Base-by-base conservation (phyloP, 768 basidiomycete genomes). In the Tubosaeta brunneosetosa region DNA sequence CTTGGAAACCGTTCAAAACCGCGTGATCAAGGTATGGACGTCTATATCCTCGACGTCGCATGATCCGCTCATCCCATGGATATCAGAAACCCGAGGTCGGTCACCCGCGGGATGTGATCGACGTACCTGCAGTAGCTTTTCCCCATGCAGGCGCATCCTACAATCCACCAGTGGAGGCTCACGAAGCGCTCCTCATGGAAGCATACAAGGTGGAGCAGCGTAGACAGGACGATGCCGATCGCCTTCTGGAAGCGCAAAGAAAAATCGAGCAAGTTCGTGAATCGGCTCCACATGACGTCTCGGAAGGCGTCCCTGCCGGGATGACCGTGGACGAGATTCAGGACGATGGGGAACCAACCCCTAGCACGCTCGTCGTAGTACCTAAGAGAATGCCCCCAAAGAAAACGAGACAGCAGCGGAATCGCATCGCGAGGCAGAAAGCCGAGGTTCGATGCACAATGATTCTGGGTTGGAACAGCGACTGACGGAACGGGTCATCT, bases 61-160 rank as follows among this genome's bases (percentile, higher is more conserved):
- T 6, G 14, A 29, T 22, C 26, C 13, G 4, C 42, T 59, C 29
- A 44, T 53, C 19, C 10, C 10, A 22, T 42, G 10, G 33, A 19
- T 29, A n/a, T 22, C 52, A 86, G 83, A 71, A 78, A 40, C 85
- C 85, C 6, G 59, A 71, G 0, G 66, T 73, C 3, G 63, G 65
- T 10, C 74, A 78, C 49, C 76, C 77, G 0, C 77, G 80, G 37
- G 61, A 79, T 19, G 51, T 67, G 19, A 91, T 91, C 53, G 74
- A 78, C 9, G 57, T 87, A 0, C 81, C 86, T 1, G 86, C 90
- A 1, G 79, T 92, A 1, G 60, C 73, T 1, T 71, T 83, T 3
- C 94, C 94, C 0, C 89, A 90, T 58, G 82, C 82, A 31, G 94
- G 94, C 17, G 80, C 86, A 3, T 94, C 91, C 16, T 97, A 97